These are phyloP conservation scores for Graphilbum fragrans DNA, from an alignment of 2,329 filamentous ascomycete species.

Conservation along the genomic window DNA sequence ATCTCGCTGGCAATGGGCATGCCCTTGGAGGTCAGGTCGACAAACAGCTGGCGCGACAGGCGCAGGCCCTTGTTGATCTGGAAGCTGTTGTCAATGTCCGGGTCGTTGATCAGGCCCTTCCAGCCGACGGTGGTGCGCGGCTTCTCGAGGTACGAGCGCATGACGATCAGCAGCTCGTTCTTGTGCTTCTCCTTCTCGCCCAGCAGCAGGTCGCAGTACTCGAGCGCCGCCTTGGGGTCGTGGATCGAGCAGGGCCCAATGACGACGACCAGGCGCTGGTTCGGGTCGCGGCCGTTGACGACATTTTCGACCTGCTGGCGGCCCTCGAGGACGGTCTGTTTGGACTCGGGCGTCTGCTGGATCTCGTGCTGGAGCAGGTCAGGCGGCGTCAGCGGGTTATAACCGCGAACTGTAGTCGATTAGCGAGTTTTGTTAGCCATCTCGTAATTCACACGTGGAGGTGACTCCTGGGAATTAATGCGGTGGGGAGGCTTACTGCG, in stretches of 20 bases:
- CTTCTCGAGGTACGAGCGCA: constrained; percentile 98
- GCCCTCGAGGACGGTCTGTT: constrained; percentile 47
- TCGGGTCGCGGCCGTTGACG: constrained; percentile 44
- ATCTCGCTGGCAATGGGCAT: constrained; percentile 97
- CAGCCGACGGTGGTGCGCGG: constrained; percentile 94
- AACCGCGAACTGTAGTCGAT: constrained; percentile 77
- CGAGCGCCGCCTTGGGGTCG: constrained; percentile 78
- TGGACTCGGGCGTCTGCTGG: constrained; percentile 42
- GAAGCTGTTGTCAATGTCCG: constrained; percentile 96
- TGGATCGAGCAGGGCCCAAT: constrained; percentile 96
- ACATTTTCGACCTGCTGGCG: constrained; percentile 52
- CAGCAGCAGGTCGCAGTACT: constrained; percentile 80
- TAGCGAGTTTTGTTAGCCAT: too few relatives aligned
- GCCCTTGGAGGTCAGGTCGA: constrained; percentile 79
- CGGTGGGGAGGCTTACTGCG: constrained; percentile 60
- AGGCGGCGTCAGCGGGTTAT: constrained; percentile 86
- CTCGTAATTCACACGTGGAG: too few relatives aligned
- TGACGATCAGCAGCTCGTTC: constrained; percentile 84
- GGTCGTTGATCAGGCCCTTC: constrained; percentile 98
- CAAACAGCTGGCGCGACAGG: constrained; percentile 78
- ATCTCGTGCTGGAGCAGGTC: constrained; percentile 95
- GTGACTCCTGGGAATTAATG: too few relatives aligned
- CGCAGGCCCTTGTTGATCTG: constrained; percentile 97
- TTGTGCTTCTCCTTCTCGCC: constrained; percentile 77
- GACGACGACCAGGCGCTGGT: constrained; percentile 55